Base-by-base conservation (phyloP, 2,329 filamentous ascomycete genomes). In the Nectriaceae sp. region DNA sequence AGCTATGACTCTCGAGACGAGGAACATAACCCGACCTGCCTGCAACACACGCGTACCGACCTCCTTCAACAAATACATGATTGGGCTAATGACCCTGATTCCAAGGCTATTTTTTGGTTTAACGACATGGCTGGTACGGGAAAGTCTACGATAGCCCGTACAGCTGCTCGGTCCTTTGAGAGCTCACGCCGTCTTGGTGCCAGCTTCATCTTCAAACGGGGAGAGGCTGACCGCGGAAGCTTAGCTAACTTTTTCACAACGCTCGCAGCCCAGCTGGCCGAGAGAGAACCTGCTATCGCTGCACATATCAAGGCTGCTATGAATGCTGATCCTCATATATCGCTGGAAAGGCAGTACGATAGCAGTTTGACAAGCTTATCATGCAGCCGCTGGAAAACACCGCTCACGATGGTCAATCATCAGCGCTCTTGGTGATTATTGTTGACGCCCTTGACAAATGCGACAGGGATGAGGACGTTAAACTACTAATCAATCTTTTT, bases 141-240 rank as follows among this genome's bases (percentile, higher is more conserved):
- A 2, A 73, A 73, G 43, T 73, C 70, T 2, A 74, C 69, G 6
- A 67, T 74, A 3, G 63, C 55, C 8, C 62, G 68, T 61, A 72
- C 59, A 59, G 65, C 59, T 79, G 82, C 50, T 3, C 63, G 2
- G 21, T 67, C 3, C 59, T 62, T 8, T 21, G 48, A 40, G 15
- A 19, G 21, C 11, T 19, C 20, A n/a, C 26, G 40, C n/a, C 18
- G 21, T 2, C 62, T 72, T 36, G 65, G 61, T 18, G 67, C 66
- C 3, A 72, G 65, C 49, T 76, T 77, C 53, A 75, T 76, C 59
- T 78, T 77, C 57, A 74, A 71, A 44, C 65, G 60, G 52, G 71
- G 68, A 3, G 69, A 72, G 43, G 60, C 53, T 4, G 69, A 75
- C 50, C 64, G 69, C 18, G 65, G 68, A 4, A 65, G 63, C 35